Conservation (phyloP, 2,329 filamentous ascomycete species). For the Fusarium drepaniforme region DNA sequence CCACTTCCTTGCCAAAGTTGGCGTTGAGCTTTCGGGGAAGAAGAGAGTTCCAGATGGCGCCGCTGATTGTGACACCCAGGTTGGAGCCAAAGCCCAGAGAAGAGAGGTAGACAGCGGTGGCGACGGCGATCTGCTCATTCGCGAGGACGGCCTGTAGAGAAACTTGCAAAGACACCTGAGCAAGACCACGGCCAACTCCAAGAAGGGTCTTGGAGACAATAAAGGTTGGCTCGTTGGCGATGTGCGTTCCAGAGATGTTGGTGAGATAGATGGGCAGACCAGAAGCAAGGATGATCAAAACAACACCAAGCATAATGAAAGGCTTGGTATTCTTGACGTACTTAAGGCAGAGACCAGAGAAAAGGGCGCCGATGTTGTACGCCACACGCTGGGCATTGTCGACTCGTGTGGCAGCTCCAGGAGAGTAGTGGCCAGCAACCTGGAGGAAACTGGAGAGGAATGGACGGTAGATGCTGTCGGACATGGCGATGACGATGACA, state of each 20-base stretch:
- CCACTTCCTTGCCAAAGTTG: slow-evolving; percentile 13
- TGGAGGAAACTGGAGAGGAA: slow-evolving; percentile 32
- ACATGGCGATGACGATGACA: slow-evolving; percentile 29
- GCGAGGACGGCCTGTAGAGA: slow-evolving; percentile 23
- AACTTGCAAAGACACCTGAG: slow-evolving; percentile 18
- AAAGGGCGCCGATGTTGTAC: slow-evolving; percentile 20
- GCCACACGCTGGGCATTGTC: slow-evolving; percentile 33
- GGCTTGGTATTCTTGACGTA: slow-evolving; percentile 34
- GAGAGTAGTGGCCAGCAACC: slow-evolving; percentile 28
- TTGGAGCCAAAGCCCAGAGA: slow-evolving; percentile 31
- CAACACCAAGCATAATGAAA: slow-evolving; percentile 21
- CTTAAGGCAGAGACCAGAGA: slow-evolving; percentile 12
- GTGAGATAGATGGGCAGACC: slow-evolving; percentile 32
- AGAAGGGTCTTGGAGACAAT: slow-evolving; percentile 32
- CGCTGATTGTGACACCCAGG: slow-evolving; percentile 27
- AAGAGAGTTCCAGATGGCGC: slow-evolving; percentile 34
- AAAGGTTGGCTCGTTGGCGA: slow-evolving; percentile 28
- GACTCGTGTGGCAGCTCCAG: slow-evolving; percentile 26
- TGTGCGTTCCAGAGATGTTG: slow-evolving; percentile 27
- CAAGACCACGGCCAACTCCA: slow-evolving; percentile 28
- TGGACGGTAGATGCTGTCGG: slow-evolving; percentile 28
- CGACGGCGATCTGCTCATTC: slow-evolving; percentile 29
- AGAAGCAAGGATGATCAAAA: slow-evolving; percentile 28
- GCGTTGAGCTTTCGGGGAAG: slow-evolving; percentile 20
- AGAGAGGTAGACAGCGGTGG: slow-evolving; percentile 30